phyloP scores from a whole-genome alignment of 2,329 filamentous ascomycete species.

The Pochonia chlamydosporia region DNA sequence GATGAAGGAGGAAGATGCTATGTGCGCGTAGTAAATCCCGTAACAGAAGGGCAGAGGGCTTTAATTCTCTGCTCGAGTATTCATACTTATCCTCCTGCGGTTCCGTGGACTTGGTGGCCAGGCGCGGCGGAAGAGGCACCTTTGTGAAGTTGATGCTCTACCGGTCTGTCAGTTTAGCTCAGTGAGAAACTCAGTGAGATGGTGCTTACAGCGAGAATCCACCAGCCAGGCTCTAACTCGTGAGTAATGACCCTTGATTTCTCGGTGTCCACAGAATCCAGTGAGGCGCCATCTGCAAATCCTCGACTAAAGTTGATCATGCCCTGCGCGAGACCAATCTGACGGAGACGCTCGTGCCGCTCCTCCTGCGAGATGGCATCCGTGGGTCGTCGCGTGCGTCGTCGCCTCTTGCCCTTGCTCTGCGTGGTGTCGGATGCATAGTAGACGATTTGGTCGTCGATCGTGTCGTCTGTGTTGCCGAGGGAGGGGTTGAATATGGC shows the following conservation, averaged over 20 bases:
- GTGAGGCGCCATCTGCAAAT: slow-evolving; percentile 70
- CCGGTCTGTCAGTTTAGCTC: neutral
- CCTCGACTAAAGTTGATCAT: slow-evolving; percentile 90
- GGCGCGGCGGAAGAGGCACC: slow-evolving; percentile 53
- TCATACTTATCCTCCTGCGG: slow-evolving; percentile 50
- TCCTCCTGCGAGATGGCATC: slow-evolving; percentile 53
- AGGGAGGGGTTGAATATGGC: slow-evolving; percentile 92
- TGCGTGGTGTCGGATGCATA: slow-evolving; percentile 63
- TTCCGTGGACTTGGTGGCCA: slow-evolving; percentile 35
- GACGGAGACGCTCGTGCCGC: slow-evolving; percentile 79
- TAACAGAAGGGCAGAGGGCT: slow-evolving; percentile 70
- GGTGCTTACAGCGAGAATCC: slow-evolving; percentile 76
- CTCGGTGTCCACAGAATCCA: slow-evolving; percentile 88
- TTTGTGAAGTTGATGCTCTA: slow-evolving; percentile 69
- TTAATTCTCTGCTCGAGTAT: slow-evolving; percentile 87
- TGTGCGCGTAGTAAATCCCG: slow-evolving; percentile 81
- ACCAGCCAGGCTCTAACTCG: slow-evolving; percentile 89
- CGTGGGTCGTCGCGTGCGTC: slow-evolving; percentile 36
- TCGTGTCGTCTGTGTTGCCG: slow-evolving; percentile 49
- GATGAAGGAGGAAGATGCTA: slow-evolving; percentile 79
- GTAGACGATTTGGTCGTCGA: slow-evolving; percentile 85
- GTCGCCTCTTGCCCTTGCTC: slow-evolving; percentile 31
- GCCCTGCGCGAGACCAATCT: slow-evolving; percentile 93
- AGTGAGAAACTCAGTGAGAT: neutral
- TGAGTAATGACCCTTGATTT: slow-evolving; percentile 78